Conservation (phyloP, 2,329 filamentous ascomycete species). For the Exophiala sp. region DNA sequence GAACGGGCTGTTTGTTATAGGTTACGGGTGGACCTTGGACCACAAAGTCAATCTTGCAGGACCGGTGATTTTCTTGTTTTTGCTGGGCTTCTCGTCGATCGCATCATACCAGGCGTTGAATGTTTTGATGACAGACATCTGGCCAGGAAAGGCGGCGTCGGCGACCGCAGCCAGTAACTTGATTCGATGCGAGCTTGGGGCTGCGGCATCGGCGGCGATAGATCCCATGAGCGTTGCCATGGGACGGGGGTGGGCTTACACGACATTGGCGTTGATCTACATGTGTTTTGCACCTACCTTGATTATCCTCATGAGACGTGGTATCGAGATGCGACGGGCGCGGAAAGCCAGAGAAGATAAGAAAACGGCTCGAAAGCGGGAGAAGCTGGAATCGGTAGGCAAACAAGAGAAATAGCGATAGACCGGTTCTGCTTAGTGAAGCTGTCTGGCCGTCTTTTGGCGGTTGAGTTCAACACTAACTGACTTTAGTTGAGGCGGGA, state of each 20-base stretch:
- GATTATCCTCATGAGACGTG: slow-evolving; percentile 5
- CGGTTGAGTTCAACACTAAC: too few species aligned
- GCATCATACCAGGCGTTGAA: slow-evolving; percentile 4
- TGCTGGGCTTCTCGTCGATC: slow-evolving; percentile 5
- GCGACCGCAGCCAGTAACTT: slow-evolving; percentile 36
- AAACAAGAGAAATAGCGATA: background rate
- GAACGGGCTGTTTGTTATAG: slow-evolving; percentile 33
- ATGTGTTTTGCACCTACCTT: background rate
- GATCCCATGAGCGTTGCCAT: slow-evolving; percentile 17
- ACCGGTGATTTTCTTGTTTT: slow-evolving; percentile 28
- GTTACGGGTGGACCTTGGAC: slow-evolving; percentile 43
- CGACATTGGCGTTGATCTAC: slow-evolving; percentile 1
- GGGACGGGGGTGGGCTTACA: slow-evolving; percentile 9
- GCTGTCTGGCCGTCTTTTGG: too few species aligned
- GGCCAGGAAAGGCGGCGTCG: slow-evolving; percentile 28
- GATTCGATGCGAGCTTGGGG: slow-evolving; percentile 32
- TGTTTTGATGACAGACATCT: slow-evolving; percentile 13
- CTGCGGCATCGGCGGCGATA: slow-evolving; percentile 30
- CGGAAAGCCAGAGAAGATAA: slow-evolving; percentile 4
- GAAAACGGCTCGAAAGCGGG: slow-evolving; percentile 6
- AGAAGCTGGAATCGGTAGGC: background rate
- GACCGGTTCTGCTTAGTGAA: background rate
- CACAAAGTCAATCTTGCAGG: slow-evolving; percentile 33
- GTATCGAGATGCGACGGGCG: slow-evolving; percentile 6
- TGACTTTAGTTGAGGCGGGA: too few species aligned